Evolutionary conservation across 139 green algal genomes (phyloP), one percentile per base, ranked within the genome.

Genomic region (Edaphochlamys debaryana): DNA sequence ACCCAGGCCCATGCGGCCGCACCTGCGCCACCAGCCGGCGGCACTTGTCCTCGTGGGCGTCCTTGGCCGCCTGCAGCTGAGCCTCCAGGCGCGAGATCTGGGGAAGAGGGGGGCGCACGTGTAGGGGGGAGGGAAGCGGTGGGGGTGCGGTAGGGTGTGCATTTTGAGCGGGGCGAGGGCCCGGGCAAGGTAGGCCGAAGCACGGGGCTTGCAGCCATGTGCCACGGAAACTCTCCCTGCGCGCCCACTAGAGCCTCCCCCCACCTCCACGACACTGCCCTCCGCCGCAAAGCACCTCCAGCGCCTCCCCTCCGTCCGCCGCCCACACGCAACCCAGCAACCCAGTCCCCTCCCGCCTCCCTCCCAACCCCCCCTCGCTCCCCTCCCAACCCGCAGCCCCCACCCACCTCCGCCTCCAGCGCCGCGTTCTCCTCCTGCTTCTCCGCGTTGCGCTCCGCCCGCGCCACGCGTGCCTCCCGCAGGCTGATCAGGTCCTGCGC

Each of bases 401-500:
- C 2, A 22, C 45, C 13, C 67, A 92, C 88, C 89, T 94, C 84
- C 8, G 56, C 64, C 36, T 88, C 70, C 40, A 93, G 78, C 37
- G 40, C 45, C 42, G 70, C 67, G 67, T 93, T 93, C 80, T 98
- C 93, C 85, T 97, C 94, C 52, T 72, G 66, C 76, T 88, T 87
- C 88, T 97, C 92, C 11, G 63, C 66, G 72, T 92, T 84, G 3
- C 72, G 45, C 78, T 96, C 91, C 6, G 64, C 69, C 19, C 63
- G 70, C n/a, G 78, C 73, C 42, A 90, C 87, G 52, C 87, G 60
- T 60, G 82, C 62, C 87, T 97, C 95, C 56, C 84, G 73, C 41
- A 96, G 88, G 41, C 82, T 86, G 42, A 96, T 86, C 38, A 90
- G 85, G 90, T 96, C 93, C 79, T 95, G 87, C 3, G 29, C 81